These are phyloP conservation scores for Venturia aucupariae DNA, from an alignment of 2,329 filamentous ascomycete genomes.

Conservation along the genomic window DNA sequence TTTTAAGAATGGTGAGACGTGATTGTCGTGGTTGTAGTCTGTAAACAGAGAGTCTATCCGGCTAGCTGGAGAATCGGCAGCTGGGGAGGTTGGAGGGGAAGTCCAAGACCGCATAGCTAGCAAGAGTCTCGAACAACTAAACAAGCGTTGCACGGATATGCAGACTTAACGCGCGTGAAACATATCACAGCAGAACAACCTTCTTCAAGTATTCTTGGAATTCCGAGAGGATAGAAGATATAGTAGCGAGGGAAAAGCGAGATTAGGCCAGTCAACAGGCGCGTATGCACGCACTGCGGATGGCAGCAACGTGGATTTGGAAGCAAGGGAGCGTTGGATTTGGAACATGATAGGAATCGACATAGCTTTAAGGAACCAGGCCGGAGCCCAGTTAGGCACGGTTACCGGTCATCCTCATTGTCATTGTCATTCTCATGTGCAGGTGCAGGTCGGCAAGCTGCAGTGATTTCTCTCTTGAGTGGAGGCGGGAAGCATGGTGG, in stretches of 20 bases:
- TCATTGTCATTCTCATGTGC: too few species aligned
- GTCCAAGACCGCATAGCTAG: neutral
- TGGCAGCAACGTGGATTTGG: neutral
- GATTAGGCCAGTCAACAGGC: neutral
- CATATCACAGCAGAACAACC: neutral
- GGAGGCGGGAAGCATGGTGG: neutral
- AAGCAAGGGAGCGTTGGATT: slow-evolving; percentile 4
- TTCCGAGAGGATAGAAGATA: neutral
- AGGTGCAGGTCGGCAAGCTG: neutral
- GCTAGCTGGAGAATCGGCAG: neutral
- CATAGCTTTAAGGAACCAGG: neutral
- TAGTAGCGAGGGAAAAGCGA: neutral
- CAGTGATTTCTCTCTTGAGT: neutral
- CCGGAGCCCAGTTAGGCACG: neutral
- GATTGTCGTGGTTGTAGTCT: neutral
- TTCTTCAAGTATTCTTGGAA: neutral
- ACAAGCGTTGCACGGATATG: slow-evolving; percentile 4
- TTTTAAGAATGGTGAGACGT: neutral
- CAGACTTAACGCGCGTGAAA: slow-evolving; percentile 2
- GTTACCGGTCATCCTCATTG: neutral
- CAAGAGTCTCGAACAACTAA: neutral
- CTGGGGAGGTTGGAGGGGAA: neutral
- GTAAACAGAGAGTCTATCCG: slow-evolving; percentile 1
- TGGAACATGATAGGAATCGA: neutral
- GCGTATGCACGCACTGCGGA: neutral